Evolutionary conservation across 352 stramenopile species (phyloP).

Genomic region (Globisporangium spinosum): DNA sequence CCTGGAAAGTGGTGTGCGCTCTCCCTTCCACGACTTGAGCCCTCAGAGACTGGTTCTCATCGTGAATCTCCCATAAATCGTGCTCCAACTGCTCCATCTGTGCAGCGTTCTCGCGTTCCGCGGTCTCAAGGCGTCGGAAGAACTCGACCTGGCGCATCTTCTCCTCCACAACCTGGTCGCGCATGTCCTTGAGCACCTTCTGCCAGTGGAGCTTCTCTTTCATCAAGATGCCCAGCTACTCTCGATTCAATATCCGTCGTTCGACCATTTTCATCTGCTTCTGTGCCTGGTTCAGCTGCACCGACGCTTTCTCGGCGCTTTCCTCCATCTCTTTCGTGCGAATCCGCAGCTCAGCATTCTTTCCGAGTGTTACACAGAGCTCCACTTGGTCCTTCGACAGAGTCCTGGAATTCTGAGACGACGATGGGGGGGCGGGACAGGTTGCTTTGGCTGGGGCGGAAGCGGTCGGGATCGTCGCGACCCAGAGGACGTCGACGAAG

Average conservation of each 20-base stretch:
- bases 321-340: conserved; percentile 48
- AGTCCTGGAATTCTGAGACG: conserved; percentile 8
- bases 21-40: conserved; percentile 37
- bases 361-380: conserved; percentile 50
- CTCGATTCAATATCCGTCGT: conserved; percentile 47
- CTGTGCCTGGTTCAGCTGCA: conserved; percentile 44
- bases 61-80: conserved; percentile 24
- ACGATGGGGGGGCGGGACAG: conserved; percentile 14
- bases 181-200: conserved; percentile 54
- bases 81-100: conserved; percentile 38
- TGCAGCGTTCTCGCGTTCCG: conserved; percentile 37
- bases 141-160: conserved; percentile 73
- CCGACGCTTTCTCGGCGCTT: conserved; percentile 38
- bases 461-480: conserved; percentile 3
- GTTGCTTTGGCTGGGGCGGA: conserved; percentile 19
- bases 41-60: conserved; percentile 49
- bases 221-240: conserved; percentile 49
- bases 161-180: conserved; percentile 59
- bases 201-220: conserved; percentile 75
- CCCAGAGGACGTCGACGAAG: not conserved
- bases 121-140: conserved; percentile 48
- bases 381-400: conserved; percentile 52
- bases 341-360: conserved; percentile 65
- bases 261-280: conserved; percentile 63
- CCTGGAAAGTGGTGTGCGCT: conserved; percentile 38